Conservation (phyloP, 108 stramenopile species). For the Licmophora abbreviata region DNA sequence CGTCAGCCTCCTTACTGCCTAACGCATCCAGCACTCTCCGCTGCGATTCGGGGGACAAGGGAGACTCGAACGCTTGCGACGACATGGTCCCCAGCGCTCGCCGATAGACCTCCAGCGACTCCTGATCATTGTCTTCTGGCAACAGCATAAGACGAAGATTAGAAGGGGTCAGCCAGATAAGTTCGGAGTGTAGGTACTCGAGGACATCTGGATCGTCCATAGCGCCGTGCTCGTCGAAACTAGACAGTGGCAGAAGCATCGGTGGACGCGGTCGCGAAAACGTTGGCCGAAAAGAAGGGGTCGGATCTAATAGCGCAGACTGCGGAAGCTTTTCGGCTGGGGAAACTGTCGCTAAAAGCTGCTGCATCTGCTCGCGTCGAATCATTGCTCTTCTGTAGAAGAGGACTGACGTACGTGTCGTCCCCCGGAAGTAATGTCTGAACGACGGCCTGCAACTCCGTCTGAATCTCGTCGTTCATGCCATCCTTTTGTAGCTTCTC, state of each 20-base stretch:
- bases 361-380: constrained; percentile 11
- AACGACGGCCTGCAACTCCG: constrained; percentile 19
- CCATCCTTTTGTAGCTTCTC: constrained; percentile 4
- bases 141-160: constrained; percentile 51
- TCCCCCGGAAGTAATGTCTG: constrained; percentile 18
- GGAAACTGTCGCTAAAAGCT: constrained; percentile 8
- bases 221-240: constrained; percentile 22
- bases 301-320: background rate
- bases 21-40: constrained; percentile 54
- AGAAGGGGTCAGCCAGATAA: constrained; percentile 69
- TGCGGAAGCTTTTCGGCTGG: background rate
- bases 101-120: constrained; percentile 19
- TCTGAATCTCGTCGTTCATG: constrained; percentile 6
- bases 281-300: constrained; percentile 1
- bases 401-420: constrained; percentile 22
- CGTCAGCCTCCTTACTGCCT: constrained; percentile 1
- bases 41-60: constrained; percentile 57
- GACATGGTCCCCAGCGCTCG: constrained; percentile 46
- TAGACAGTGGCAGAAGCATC: constrained; percentile 24
- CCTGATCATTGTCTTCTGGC: constrained; percentile 23
- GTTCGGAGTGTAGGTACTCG: constrained; percentile 60
- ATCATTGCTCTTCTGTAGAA: constrained; percentile 21
- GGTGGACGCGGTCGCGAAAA: constrained; percentile 50
- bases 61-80: constrained; percentile 44
- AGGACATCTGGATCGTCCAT: constrained; percentile 23